Conservation (phyloP, 345 rosid genomes). For the Rhodamnia rubescens region DNA sequence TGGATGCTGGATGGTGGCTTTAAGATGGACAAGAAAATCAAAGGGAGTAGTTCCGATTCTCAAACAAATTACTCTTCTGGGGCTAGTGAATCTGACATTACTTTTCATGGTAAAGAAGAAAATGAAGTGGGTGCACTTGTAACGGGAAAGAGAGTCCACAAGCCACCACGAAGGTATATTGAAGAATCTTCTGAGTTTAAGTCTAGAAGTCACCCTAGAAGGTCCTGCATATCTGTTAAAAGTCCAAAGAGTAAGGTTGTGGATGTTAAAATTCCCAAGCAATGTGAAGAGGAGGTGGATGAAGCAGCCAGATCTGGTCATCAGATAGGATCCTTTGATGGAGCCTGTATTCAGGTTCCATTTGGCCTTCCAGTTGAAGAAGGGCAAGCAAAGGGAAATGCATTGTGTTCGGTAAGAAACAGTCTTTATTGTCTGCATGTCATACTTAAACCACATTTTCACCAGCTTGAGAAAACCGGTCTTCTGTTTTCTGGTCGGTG, state of each 20-base stretch:
- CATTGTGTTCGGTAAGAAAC: neutral
- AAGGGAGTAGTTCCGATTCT: neutral
- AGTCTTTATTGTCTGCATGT: neutral
- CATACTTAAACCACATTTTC: neutral
- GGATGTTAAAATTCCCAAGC: neutral
- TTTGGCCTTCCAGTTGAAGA: conserved; percentile 16
- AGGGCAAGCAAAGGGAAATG: neutral
- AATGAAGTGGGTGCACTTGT: neutral
- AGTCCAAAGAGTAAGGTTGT: conserved; percentile 1
- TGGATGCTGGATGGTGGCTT: neutral
- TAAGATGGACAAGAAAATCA: neutral
- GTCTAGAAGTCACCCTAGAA: neutral
- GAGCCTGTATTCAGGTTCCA: conserved; percentile 15
- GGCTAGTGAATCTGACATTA: neutral
- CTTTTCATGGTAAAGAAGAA: conserved; percentile 2
- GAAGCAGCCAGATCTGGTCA: neutral
- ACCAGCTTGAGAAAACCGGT: neutral
- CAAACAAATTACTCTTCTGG: conserved; percentile 1
- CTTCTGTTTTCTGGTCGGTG: neutral
- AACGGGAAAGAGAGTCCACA: conserved; percentile 10
- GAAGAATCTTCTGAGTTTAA: conserved; percentile 8
- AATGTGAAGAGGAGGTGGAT: neutral
- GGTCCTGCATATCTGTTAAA: neutral
- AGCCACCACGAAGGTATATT: conserved; percentile 10
- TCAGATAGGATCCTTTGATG: conserved; percentile 3